phyloP scores from a whole-genome alignment of 192 early-diverging fungal species.

The Mortierella antarctica region DNA sequence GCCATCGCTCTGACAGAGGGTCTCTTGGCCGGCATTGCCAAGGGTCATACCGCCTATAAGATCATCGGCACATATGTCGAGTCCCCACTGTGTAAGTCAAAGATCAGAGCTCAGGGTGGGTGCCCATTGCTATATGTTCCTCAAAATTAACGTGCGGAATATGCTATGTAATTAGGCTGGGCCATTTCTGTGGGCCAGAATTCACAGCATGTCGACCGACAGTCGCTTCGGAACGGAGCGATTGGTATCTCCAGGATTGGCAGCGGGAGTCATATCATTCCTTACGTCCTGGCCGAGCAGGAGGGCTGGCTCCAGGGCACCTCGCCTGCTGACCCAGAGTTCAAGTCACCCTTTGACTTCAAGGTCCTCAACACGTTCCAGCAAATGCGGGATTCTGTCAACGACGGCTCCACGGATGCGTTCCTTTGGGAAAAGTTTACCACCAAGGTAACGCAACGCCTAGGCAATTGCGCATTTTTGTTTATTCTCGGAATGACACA shows the following conservation, averaged over 20 bases:
- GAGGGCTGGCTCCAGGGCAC: constrained; percentile 68
- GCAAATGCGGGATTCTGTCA: constrained; percentile 76
- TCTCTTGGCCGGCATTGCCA: constrained; percentile 70
- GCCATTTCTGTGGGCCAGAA: constrained; percentile 71
- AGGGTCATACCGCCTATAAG: constrained; percentile 68
- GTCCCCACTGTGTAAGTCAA: constrained; percentile 72
- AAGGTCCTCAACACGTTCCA: constrained; percentile 79
- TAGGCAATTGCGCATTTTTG: too few species aligned
- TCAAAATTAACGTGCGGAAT: background rate
- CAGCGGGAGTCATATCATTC: constrained; percentile 85
- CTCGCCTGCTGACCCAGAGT: constrained; percentile 11
- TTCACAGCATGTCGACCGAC: constrained; percentile 56
- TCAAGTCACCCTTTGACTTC: constrained; percentile 68
- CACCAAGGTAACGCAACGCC: constrained; percentile 68
- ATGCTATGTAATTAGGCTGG: constrained; percentile 56
- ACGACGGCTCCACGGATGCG: constrained; percentile 70
- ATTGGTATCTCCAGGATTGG: constrained; percentile 77
- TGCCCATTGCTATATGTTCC: constrained; percentile 14
- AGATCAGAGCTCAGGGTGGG: too few species aligned
- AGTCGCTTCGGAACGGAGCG: constrained; percentile 53
- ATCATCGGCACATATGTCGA: constrained; percentile 86
- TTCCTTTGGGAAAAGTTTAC: constrained; percentile 95
- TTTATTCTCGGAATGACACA: too few species aligned
- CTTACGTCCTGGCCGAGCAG: constrained; percentile 70
- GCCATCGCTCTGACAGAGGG: constrained; percentile 93